phyloP scores from a whole-genome alignment of 495 filamentous ascomycete species.

The Beverwykella pulmonaria region DNA sequence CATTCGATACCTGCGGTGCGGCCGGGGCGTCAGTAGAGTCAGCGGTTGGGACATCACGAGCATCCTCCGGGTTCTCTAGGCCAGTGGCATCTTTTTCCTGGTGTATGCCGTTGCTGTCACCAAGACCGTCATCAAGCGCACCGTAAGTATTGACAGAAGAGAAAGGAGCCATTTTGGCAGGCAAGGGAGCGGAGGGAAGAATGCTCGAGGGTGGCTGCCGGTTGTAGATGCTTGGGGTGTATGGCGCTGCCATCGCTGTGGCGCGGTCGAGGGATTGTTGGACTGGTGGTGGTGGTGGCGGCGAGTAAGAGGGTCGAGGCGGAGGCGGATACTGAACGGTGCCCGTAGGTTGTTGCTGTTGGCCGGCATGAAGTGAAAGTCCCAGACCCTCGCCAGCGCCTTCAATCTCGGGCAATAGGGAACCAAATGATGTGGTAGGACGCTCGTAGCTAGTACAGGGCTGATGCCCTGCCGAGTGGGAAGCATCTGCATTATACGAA shows the following conservation, averaged over 20 bases:
- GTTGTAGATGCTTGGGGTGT: slow-evolving; percentile 48
- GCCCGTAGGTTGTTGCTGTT: slow-evolving; percentile 27
- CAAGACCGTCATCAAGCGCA: not conserved
- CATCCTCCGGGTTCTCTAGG: not conserved
- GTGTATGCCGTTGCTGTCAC: not conserved
- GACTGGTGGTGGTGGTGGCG: slow-evolving; percentile 49
- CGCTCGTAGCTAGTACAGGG: slow-evolving; percentile 10
- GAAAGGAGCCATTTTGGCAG: not conserved
- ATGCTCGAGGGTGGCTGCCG: slow-evolving; percentile 47
- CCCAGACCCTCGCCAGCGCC: slow-evolving; percentile 47
- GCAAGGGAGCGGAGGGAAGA: slow-evolving; percentile 21
- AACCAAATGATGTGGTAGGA: not conserved
- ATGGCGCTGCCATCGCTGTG: slow-evolving; percentile 15
- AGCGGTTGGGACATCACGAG: not conserved
- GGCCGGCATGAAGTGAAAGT: slow-evolving; percentile 43
- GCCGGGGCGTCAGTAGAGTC: not conserved
- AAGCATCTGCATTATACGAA: not conserved
- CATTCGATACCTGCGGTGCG: not conserved
- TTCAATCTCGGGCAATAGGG: slow-evolving; percentile 45
- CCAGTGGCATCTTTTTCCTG: not conserved
- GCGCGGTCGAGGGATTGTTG: slow-evolving; percentile 46
- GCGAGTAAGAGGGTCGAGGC: slow-evolving; percentile 33
- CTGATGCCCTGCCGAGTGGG: not conserved
- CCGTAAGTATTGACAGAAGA: not conserved
- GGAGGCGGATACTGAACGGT: not conserved